Evolutionary conservation across 2,329 filamentous ascomycete species (phyloP).

Genomic region (Botrytis hyacinthi): DNA sequence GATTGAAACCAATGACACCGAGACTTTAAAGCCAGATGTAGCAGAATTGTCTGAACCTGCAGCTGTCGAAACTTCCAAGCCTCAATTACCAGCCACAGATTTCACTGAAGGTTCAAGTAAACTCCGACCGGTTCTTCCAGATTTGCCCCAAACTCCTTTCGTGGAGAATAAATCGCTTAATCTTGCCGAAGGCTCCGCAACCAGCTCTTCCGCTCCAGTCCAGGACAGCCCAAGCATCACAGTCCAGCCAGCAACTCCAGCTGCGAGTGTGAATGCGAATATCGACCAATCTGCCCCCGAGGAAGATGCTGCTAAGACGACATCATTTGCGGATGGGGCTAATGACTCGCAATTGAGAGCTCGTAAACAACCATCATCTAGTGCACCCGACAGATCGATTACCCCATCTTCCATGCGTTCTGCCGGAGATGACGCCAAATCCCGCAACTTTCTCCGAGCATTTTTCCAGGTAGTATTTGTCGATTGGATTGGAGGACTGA

Average conservation of each 20-base stretch:
- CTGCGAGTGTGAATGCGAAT: constrained; percentile 20
- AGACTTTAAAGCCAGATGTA: not conserved
- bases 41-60: not conserved
- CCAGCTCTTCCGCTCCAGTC: constrained; percentile 6
- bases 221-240: constrained; percentile 28
- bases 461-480: constrained; percentile 40
- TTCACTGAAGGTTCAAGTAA: not conserved
- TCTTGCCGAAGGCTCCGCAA: not conserved
- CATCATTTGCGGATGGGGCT: constrained; percentile 28
- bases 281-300: constrained; percentile 18
- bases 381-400: constrained; percentile 30
- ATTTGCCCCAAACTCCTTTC: constrained; percentile 24
- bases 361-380: constrained; percentile 27
- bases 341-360: constrained; percentile 28
- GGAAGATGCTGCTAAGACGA: constrained; percentile 27
- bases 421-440: constrained; percentile 29
- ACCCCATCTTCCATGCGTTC: constrained; percentile 37
- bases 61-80: not conserved
- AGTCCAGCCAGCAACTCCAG: constrained; percentile 31
- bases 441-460: constrained; percentile 34
- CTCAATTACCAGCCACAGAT: not conserved
- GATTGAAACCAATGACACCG: not conserved
- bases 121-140: constrained; percentile 4
- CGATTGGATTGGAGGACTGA: constrained; percentile 40
- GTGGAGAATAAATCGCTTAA: constrained; percentile 25